Percentiles rank a stretch among this genome's conserved stretches.
Evolutionary conservation across 2,329 filamentous ascomycete genomes (phyloP).

Genomic region (Stagonosporopsis cucurbitacearum): DNA sequence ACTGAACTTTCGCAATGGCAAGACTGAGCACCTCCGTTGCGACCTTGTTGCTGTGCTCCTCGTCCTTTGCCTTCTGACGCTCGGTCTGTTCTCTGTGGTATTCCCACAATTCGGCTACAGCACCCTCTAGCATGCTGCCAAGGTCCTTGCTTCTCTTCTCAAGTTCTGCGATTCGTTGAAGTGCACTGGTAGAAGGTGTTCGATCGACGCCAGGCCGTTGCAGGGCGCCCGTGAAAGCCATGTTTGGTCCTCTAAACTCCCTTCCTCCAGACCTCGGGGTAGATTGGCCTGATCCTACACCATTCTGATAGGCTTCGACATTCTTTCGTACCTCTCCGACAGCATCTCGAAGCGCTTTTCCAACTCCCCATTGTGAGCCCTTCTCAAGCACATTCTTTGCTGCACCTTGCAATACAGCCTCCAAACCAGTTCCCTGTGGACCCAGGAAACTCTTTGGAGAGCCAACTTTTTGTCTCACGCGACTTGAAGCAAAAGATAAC

Average conservation of each 20-base stretch:
- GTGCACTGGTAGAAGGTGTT: conserved; percentile 29
- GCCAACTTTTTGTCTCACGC: conserved; percentile 35
- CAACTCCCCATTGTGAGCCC: conserved; percentile 78
- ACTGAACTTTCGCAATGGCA: conserved; percentile 59
- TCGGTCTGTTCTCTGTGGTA: conserved; percentile 62
- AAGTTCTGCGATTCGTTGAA: conserved; percentile 51
- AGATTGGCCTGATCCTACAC: conserved; percentile 34
- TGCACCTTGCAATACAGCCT: conserved; percentile 76
- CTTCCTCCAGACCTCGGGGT: conserved; percentile 45
- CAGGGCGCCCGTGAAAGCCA: conserved; percentile 26
- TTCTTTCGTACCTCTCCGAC: conserved; percentile 81
- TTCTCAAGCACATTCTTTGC: conserved; percentile 76
- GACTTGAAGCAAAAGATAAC: conserved; percentile 31
- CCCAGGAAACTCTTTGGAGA: conserved; percentile 38
- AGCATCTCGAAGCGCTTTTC: conserved; percentile 80
- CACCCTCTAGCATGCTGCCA: conserved; percentile 71
- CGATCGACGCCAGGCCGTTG: conserved; percentile 31
- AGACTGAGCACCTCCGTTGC: conserved; percentile 53
- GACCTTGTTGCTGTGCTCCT: conserved; percentile 36
- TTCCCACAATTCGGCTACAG: conserved; percentile 67
- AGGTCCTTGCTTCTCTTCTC: conserved; percentile 72
- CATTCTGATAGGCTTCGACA: conserved; percentile 67
- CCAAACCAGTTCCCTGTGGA: conserved; percentile 58
- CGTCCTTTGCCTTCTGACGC: conserved; percentile 35
- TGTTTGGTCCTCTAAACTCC: conserved; percentile 43